These are phyloP conservation scores for Apocynum venetum DNA, from an alignment of 257 asterid species.

Conservation along the genomic window DNA sequence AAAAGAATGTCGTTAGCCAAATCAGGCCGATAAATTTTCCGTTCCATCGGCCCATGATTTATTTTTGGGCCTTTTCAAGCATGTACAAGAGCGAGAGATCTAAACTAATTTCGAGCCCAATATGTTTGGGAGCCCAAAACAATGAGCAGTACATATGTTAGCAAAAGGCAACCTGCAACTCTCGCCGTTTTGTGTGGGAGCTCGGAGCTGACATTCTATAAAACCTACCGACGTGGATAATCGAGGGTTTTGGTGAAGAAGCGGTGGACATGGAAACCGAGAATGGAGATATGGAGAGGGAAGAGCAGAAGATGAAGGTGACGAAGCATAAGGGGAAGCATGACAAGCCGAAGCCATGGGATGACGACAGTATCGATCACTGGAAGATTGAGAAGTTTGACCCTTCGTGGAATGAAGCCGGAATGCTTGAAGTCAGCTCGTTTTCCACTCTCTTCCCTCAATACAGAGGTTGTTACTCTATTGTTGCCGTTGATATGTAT, in stretches of 20 bases:
- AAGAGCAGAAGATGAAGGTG: constrained; percentile 28
- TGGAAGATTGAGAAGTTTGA: constrained; percentile 77
- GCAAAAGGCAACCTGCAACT: too few species aligned
- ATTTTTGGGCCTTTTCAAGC: too few species aligned
- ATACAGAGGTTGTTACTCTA: constrained; percentile 33
- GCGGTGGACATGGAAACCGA: background rate
- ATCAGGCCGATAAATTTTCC: background rate
- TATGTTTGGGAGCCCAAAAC: too few species aligned
- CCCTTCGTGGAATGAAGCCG: constrained; percentile 61
- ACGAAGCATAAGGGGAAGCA: constrained; percentile 68
- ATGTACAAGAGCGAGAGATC: too few species aligned
- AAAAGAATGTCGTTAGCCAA: background rate
- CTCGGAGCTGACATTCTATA: too few species aligned
- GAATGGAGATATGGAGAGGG: constrained; percentile 6
- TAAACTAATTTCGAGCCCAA: too few species aligned
- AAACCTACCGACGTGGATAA: too few species aligned
- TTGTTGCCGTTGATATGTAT: background rate
- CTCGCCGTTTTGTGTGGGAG: too few species aligned
- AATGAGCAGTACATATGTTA: too few species aligned
- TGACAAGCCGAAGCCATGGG: constrained; percentile 76
- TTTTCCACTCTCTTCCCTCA: constrained; percentile 76
- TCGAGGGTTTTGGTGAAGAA: background rate
- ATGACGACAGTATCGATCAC: constrained; percentile 59
- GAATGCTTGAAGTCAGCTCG: constrained; percentile 63
- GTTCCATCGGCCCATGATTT: background rate